Evolutionary conservation across 331 rosid species (phyloP), one percentile per base, ranked within the genome.

Genomic region (Malus hybrid): DNA sequence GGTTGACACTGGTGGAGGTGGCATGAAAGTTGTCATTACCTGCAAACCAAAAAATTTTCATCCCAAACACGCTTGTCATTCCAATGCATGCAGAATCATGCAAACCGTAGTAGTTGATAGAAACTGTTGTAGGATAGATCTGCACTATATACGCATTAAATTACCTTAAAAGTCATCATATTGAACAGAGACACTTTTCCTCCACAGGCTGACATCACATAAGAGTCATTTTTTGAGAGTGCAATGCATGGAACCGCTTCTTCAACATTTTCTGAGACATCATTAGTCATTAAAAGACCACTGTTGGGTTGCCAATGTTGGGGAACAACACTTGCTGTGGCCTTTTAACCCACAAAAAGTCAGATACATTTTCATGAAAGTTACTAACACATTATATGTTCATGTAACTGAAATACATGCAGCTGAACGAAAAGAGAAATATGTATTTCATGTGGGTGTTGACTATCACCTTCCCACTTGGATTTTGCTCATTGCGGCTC

Each of bases 141-240:
- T 10, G 29, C 73, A 16, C 16, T 10, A 55, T 6, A 56, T 36
- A 15, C 10, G 32, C 13, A 31, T 18, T 15, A 56, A 46, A 56
- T 57, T 76, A 76, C 80, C 80, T 76, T 68, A 42, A 76, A 76
- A 9, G 68, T 76, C 74, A 56, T 76, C 74, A 76, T 76, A 57
- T 76, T 76, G 50, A 76, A 76, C 57, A 76, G 48, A 24, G 80
- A 55, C 18, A 76, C 74, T 55, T 67, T 76, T 7, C 80, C 80
- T 11, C 80, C 80, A 6, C 80, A 76, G 7, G 80, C 73, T 39
- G 80, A 76, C 80, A 76, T 76, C 67, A 76, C 80, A 56, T 76
- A 76, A 28, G 80, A 76, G 27, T 76, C 80, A 19, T 76, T 76
- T 67, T 67, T 76, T 5, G 80, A 67, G 50, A 76, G 73, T 19